phyloP scores from a whole-genome alignment of 352 stramenopile genomes.

The Pythium sukuiense region DNA sequence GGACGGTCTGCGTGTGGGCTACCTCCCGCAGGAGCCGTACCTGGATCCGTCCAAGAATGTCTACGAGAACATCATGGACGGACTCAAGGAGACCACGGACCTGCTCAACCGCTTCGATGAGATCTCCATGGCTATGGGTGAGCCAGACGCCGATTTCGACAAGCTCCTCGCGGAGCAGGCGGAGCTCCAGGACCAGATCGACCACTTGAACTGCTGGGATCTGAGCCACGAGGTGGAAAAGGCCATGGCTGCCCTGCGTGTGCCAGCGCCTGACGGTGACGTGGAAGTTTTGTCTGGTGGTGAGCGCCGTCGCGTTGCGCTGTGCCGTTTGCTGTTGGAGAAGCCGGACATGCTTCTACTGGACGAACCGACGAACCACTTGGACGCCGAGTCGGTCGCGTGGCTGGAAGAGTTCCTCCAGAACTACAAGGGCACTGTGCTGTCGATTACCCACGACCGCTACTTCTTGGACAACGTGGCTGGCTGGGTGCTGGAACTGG shows the following conservation, averaged over 20 bases:
- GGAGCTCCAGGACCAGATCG: constrained; percentile 87
- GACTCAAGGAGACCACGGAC: constrained; percentile 80
- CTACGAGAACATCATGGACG: constrained; percentile 91
- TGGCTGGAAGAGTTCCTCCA: constrained; percentile 98
- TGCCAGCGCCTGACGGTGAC: constrained; percentile 64
- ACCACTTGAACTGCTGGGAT: constrained; percentile 83
- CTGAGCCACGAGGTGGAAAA: constrained; percentile 81
- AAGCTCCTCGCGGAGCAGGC: constrained; percentile 78
- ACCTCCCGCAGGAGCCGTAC: constrained; percentile 86
- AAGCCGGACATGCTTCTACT: constrained; percentile 96
- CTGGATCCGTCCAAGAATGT: constrained; percentile 85
- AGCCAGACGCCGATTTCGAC: constrained; percentile 90
- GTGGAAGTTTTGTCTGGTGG: constrained; percentile 88
- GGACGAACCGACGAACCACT: constrained; percentile 98
- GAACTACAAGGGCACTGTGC: constrained; percentile 94
- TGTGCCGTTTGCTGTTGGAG: constrained; percentile 95
- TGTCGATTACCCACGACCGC: constrained; percentile 98
- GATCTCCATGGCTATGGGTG: constrained; percentile 87
- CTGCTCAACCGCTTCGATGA: constrained; percentile 84
- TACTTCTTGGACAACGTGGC: constrained; percentile 99
- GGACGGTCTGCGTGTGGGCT: constrained; percentile 82
- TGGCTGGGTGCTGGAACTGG: constrained; percentile 97
- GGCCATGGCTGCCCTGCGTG: constrained; percentile 76
- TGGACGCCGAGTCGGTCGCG: constrained; percentile 95
- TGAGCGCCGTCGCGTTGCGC: constrained; percentile 94